Conservation (phyloP, 169 alveolate genomes). For the Amoebophrya sp. region DNA sequence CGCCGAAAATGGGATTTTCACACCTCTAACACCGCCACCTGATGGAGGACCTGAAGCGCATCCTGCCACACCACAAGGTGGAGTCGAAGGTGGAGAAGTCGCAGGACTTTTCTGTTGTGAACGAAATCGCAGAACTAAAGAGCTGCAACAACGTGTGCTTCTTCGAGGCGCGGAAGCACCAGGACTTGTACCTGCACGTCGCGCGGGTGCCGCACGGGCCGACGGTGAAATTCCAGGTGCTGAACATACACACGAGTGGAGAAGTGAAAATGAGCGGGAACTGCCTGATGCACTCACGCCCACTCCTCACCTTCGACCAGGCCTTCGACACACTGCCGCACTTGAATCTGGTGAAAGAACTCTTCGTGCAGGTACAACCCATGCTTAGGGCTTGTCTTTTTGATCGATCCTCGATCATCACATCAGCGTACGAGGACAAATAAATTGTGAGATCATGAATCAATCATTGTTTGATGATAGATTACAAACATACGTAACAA, state of each 20-base stretch:
- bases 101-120: neutral
- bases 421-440: too few relatives aligned
- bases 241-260: constrained; percentile 71
- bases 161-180: constrained; percentile 72
- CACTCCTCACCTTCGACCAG: constrained; percentile 49
- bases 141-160: constrained; percentile 76
- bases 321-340: constrained; percentile 29
- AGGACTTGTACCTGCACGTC: constrained; percentile 80
- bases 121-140: constrained; percentile 20
- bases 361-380: constrained; percentile 38
- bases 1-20: too few relatives aligned
- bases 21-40: too few relatives aligned
- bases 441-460: too few relatives aligned
- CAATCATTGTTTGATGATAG: too few relatives aligned
- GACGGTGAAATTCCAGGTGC: constrained; percentile 66
- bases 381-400: neutral
- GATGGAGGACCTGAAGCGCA: constrained; percentile 66
- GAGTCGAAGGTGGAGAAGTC: neutral
- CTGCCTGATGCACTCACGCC: constrained; percentile 78
- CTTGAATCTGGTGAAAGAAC: constrained; percentile 23
- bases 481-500: too few relatives aligned
- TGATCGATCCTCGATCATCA: neutral
- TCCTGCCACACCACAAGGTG: constrained; percentile 81
- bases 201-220: constrained; percentile 91
- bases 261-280: constrained; percentile 85